These are phyloP conservation scores for Adiantum capillusveneris DNA, from an alignment of 75 land plant genomes.

Conservation along the genomic window DNA sequence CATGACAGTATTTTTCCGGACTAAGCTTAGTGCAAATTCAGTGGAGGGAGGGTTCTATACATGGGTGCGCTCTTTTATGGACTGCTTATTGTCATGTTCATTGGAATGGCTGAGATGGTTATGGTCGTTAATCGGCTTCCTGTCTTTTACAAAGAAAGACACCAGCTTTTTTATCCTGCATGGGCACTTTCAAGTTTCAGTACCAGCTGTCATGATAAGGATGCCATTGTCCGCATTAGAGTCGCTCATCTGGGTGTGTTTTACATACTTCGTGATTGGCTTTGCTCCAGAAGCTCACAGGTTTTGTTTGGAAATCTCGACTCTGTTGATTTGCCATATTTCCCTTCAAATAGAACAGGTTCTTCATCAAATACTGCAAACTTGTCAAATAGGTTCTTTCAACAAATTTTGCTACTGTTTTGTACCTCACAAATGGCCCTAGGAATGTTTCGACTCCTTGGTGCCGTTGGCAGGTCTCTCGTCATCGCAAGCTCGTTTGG, in stretches of 20 bases:
- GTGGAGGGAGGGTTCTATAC: conserved; percentile 23
- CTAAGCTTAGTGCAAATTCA: conserved; percentile 13
- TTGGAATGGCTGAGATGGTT: conserved; percentile 39
- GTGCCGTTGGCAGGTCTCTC: conserved; percentile 23
- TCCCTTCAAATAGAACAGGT: too few relatives aligned
- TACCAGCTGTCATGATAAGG: conserved; percentile 26
- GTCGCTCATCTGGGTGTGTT: conserved; percentile 16
- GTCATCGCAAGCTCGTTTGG: conserved; percentile 31
- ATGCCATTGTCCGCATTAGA: conserved; percentile 37
- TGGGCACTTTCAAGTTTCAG: conserved; percentile 46
- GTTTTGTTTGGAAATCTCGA: conserved; percentile 17
- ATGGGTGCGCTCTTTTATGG: conserved; percentile 38
- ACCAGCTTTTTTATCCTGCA: conserved; percentile 35
- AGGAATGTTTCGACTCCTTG: conserved; percentile 28
- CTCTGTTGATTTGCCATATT: too few relatives aligned
- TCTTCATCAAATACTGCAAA: background rate
- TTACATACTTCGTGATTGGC: conserved; percentile 51
- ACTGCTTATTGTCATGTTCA: conserved; percentile 30
- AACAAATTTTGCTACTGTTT: conserved; percentile 22
- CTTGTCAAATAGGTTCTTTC: conserved; percentile 29
- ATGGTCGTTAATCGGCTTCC: conserved; percentile 35
- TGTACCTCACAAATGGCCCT: conserved; percentile 29
- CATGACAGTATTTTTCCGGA: conserved; percentile 41
- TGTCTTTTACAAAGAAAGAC: conserved; percentile 50
- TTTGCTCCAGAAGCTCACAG: conserved; percentile 46